Evolutionary conservation across 768 basidiomycete genomes (phyloP).

Genomic region (Termitomyces sp.): DNA sequence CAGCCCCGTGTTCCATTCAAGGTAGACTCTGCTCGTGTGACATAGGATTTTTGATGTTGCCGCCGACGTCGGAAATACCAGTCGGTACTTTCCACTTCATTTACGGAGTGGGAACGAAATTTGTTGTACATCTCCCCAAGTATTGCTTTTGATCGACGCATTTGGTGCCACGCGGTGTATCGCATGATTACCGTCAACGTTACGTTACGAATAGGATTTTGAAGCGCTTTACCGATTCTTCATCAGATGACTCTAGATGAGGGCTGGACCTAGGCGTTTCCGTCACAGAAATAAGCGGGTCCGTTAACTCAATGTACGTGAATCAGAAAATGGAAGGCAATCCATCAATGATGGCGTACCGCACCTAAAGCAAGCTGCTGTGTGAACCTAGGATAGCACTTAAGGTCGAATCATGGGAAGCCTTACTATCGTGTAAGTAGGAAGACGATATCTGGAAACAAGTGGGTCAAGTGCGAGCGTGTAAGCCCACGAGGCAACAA

Average conservation of each 20-base stretch:
- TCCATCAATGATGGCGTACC: not conserved
- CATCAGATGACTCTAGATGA: not conserved
- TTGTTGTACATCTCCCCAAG: not conserved
- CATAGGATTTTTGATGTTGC: not conserved
- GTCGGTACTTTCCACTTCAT: not conserved
- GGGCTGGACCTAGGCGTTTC: not conserved
- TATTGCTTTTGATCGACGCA: not conserved
- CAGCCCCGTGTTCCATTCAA: not conserved
- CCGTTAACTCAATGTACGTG: not conserved
- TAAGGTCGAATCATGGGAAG: not conserved
- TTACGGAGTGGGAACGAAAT: not conserved
- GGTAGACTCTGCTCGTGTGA: not conserved
- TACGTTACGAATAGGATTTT: no score
- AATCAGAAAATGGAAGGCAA: not conserved
- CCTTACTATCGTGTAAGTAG: not conserved
- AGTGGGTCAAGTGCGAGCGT: constrained; percentile 10
- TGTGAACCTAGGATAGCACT: not conserved
- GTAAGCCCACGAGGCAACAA: constrained; percentile 6
- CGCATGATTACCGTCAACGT: not conserved
- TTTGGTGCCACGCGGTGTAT: not conserved
- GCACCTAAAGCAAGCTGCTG: not conserved
- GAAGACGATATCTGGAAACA: constrained; percentile 1
- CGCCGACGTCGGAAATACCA: constrained; percentile 5
- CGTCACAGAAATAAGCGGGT: not conserved
- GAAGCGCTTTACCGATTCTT: no score